Evolutionary conservation across 805 yeast genomes (phyloP), one percentile per base, ranked within the genome.

Genomic region (Barnettozyma sucrosica): DNA sequence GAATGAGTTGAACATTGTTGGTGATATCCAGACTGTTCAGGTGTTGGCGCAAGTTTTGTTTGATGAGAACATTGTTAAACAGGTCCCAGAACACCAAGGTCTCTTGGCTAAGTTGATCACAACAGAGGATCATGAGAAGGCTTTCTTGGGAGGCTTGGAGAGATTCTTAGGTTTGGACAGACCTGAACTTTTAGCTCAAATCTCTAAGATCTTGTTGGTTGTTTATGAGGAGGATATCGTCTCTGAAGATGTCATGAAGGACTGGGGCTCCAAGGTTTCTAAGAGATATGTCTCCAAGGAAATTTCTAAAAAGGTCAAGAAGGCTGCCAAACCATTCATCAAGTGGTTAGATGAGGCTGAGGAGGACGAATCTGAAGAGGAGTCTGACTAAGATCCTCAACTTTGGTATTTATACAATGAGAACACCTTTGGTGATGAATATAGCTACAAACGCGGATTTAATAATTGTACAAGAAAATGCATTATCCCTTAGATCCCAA

Each of bases 321-420:
- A 83, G 70, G 93, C 97, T 41, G 97, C 97, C 51, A 90, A 89
- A 70, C 96, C 98, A 26, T 93, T 93, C 71, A 72, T 93, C 54
- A 81, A 85, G 56, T 93, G 99, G 99, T 79, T 93, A 56, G 83
- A 89, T 64, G 90, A 86, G 67, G 98, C 99, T 51, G 97, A 89
- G 57, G 86, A 80, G 55, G 84, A 80, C 42, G 88, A 81, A 55
- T 79, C 70, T 41, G 69, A 65, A 41, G 67, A 62, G 40, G 64
- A 60, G 42, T 53, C 47, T 10, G 50, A 49, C 7, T 48, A 44
- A 26, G n/a, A n/a, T 32, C 9, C 4, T 28, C 16, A 14, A 28
- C 32, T 28, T 9, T 28, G 13, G 13, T 28, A 13, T 16, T 28
- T 11, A 7, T 28, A 28, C 11, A 28, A 28, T n/a, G n/a, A n/a